phyloP scores from a whole-genome alignment of 805 yeast species.

The Priceomyces fermenticarens region DNA sequence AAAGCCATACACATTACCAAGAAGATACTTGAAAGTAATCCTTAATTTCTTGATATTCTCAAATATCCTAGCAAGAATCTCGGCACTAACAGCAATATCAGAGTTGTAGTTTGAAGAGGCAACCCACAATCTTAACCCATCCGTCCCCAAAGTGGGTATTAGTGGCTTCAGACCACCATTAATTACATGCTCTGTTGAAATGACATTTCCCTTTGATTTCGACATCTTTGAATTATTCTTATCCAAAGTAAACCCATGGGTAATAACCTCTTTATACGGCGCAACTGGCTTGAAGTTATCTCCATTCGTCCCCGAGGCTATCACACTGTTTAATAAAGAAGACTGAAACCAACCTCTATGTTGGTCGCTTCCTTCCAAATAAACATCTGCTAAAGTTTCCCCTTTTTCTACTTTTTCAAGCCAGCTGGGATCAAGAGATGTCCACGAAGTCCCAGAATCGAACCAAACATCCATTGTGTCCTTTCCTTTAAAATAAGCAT shows the following conservation, averaged over 20 bases:
- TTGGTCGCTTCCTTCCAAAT: slow-evolving; percentile 96
- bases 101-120: slow-evolving; percentile 84
- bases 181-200: slow-evolving; percentile 66
- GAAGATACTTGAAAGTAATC: slow-evolving; percentile 71
- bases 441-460: slow-evolving; percentile 95
- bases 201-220: slow-evolving; percentile 82
- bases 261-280: slow-evolving; percentile 74
- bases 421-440: slow-evolving; percentile 45
- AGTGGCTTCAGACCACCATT: slow-evolving; percentile 49
- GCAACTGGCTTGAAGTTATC: slow-evolving; percentile 26
- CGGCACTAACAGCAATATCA: slow-evolving; percentile 75
- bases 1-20: slow-evolving; percentile 68
- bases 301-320: slow-evolving; percentile 45
- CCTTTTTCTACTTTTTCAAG: slow-evolving; percentile 26
- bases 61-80: slow-evolving; percentile 69
- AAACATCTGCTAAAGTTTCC: slow-evolving; percentile 63
- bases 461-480: slow-evolving; percentile 99
- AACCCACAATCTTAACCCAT: slow-evolving; percentile 86
- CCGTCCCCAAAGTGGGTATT: slow-evolving; percentile 73
- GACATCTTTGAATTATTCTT: slow-evolving; percentile 89
- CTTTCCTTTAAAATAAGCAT: slow-evolving; percentile 56
- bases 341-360: slow-evolving; percentile 99
- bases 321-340: slow-evolving; percentile 73
- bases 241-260: slow-evolving; percentile 93
- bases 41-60: slow-evolving; percentile 80